Base-by-base conservation (phyloP, 75 land plant genomes). In the Sequoia sempervirens region DNA sequence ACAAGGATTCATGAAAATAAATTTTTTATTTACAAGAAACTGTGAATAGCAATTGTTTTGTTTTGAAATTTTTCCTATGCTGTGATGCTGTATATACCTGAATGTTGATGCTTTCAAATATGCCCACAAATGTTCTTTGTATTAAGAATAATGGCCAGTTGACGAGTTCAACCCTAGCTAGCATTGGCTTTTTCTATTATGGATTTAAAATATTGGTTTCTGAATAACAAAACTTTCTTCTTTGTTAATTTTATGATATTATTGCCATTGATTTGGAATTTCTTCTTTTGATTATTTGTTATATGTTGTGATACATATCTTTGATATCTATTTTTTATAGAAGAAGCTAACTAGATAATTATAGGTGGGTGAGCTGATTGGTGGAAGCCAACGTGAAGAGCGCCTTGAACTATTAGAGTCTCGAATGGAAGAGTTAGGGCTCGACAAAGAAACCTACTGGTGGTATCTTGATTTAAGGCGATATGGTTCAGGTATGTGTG, bases 331-430 rank as follows among this genome's bases (percentile, higher is more conserved):
- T 23, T 43, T 78, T 78, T 41, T 30, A n/a, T 45, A 26, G 8
- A 3, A 26, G 13, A 78, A 78, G 50, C 85, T 80, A 41, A 84
- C 38, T 36, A 37, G 34, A 36, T 76, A 54, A 26, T 64, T 66
- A 76, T 83, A 97, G 99, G 92, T 98, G 79, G 99, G 99, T 43
- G 99, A 98, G 88, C 94, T 98, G 23, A 94, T 98, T 58, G 99
- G 99, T 85, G 99, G 99, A 88, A 96, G 99, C 89, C 99, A 98
- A 86, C 89, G 99, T 85, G 99, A 98, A 86, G 99, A 98, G 78
- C 89, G 99, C 11, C 93, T 94, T 64, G 97, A 95, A 15, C 86
- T 86, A 79, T 81, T 98, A 32, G 97, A 96, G 87, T 70, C 66
- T 30, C 92, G 99, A 20, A 86, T 98, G 79, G 99, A 92, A 80